Conservation (phyloP, 1,284 basidiomycete species). For the Agaricales sp. region DNA sequence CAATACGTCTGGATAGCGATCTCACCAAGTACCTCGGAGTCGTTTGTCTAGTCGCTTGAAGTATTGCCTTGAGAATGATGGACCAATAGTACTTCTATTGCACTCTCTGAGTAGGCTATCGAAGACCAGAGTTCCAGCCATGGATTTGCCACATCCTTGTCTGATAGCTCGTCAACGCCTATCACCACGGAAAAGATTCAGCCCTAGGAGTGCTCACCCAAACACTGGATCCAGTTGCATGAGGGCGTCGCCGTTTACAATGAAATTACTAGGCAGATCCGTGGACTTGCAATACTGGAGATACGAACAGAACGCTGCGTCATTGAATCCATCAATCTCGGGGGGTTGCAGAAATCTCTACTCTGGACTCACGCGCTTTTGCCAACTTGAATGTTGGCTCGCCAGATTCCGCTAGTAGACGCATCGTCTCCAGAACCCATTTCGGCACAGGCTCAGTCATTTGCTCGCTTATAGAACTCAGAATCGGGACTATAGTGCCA, state of each 20-base stretch:
- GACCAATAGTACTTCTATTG: not conserved
- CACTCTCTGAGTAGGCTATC: not conserved
- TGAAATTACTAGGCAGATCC: not conserved
- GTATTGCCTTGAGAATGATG: not conserved
- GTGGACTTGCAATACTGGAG: not conserved
- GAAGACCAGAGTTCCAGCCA: not conserved
- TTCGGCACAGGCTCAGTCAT: not conserved
- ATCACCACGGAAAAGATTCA: not conserved
- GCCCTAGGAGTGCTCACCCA: not conserved
- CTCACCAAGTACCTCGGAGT: not conserved
- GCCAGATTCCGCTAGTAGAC: not conserved
- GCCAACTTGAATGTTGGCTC: not conserved
- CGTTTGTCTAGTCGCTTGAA: not conserved
- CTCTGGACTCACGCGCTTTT: not conserved
- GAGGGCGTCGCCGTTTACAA: not conserved
- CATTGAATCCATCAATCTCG: not conserved
- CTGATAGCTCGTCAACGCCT: not conserved
- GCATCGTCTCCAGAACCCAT: not conserved
- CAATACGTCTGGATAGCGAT: not conserved
- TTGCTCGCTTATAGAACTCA: not conserved
- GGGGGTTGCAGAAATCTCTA: no score
- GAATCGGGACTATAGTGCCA: not conserved
- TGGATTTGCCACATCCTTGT: not conserved
- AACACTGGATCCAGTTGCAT: conserved; percentile 1
- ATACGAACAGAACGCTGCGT: not conserved